Evolutionary conservation across 2,329 filamentous ascomycete species (phyloP), one percentile per base, ranked within the genome.

Genomic region (Xenoacremonium recifei): DNA sequence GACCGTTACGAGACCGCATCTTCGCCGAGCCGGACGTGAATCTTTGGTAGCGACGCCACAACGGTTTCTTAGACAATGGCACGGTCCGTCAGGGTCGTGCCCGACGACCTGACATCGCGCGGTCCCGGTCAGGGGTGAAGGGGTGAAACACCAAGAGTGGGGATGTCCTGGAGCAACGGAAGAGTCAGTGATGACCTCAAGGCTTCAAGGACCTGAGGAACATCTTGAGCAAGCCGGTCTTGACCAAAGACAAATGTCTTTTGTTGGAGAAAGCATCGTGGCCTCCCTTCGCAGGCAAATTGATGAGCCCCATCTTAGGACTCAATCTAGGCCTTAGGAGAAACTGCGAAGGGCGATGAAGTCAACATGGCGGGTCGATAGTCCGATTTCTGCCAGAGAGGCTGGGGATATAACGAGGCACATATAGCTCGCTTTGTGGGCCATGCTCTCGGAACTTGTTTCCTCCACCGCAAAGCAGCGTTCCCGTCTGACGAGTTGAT

Each of bases 121-220:
- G 36, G 33, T 36, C 39, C 39, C 37, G 39, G 27, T 50, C 49
- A 48, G 49, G 48, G 47, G 49, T 44, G 40, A 43, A 49, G 37
- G 39, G 39, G 50, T 56, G 47, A 57, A 58, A 56, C 54, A 37
- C 32, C 34, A 32, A 35, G 44, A 33, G 45, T 47, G 29, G 15
- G 13, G 20, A 23, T n/a, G n/a, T n/a, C n/a, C n/a, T n/a, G n/a
- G n/a, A n/a, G n/a, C n/a, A n/a, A n/a, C n/a, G n/a, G n/a, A n/a
- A n/a, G n/a, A n/a, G n/a, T n/a, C n/a, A n/a, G n/a, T n/a, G n/a
- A n/a, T n/a, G n/a, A n/a, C n/a, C n/a, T n/a, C n/a, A n/a, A n/a
- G n/a, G n/a, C n/a, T n/a, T n/a, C n/a, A n/a, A n/a, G n/a, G n/a
- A n/a, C n/a, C n/a, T n/a, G n/a, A n/a, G n/a, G n/a, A n/a, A n/a